Base-by-base conservation (phyloP, 768 basidiomycete species). In the Trametes cingulata region DNA sequence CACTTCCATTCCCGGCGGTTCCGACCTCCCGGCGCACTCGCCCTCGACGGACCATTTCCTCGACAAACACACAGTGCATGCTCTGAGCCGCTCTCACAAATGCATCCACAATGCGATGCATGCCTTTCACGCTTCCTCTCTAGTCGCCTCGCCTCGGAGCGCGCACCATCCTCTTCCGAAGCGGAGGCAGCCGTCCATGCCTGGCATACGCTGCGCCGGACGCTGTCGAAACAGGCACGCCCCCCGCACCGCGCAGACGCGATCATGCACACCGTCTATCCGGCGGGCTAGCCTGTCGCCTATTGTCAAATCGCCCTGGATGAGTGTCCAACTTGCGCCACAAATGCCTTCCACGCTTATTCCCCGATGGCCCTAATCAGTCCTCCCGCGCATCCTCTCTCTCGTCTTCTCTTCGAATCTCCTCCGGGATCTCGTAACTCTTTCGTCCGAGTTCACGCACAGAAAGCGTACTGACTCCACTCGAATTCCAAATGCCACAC, bases 251-350 rank as follows among this genome's bases (percentile, higher is more conserved):
- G 19, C 52, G 41, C 39, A 14, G 25, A 33, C 17, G 9, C 51
- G 20, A 39, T 13, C 37, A 41, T n/a, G 39, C 46, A 22, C 50
- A 29, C 33, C 29, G 29, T 33, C 29, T 10, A 33, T 10, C 50
- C 50, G 50, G 37, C 48, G 33, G 24, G 25, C 25, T 49, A 14
- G 39, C 39, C 39, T 37, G 7, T 19, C 50, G 42, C 19, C 37
- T 22, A 14, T 27, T 2, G 29, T 15, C 33, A 29, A 20, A 17
- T 29, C 41, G 35, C 29, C 54, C 54, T 56, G 54, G 54, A 56
- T 47, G 54, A 56, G 54, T 56, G 54, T 56, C 54, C 35, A 56
- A 43, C 43, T 33, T 24, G 25, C 54, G 54, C 46, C 55, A 56
- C 55, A 40, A 48, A 20, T 40, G 35, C 27, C 47, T 15, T 37